Evolutionary conservation across 208 protist species (phyloP).

Genomic region (Lotmaria passim): DNA sequence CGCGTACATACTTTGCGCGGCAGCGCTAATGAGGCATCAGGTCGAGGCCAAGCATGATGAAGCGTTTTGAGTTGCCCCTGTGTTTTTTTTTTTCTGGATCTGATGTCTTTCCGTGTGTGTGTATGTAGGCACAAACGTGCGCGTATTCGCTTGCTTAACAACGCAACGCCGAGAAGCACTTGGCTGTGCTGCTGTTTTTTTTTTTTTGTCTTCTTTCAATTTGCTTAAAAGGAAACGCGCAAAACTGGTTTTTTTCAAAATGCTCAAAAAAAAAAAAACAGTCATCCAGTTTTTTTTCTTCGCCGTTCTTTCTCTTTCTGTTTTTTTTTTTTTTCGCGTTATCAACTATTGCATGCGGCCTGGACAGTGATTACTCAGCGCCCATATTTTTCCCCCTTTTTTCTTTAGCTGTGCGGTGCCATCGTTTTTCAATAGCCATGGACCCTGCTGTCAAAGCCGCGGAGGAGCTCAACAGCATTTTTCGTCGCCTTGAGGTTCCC

Average conservation of each 20-base stretch:
- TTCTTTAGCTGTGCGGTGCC: no score
- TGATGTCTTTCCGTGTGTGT: neutral
- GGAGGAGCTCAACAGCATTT: slow-evolving; percentile 58
- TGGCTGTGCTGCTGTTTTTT: neutral
- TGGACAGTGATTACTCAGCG: no score
- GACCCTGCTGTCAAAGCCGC: slow-evolving; percentile 62
- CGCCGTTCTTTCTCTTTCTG: slow-evolving; percentile 7
- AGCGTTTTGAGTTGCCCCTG: neutral
- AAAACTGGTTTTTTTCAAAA: no score
- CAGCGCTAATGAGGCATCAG: no score
- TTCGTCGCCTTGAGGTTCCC: slow-evolving; percentile 58
- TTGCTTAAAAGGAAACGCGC: no score
- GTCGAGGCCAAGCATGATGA: no score
- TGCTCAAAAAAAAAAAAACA: no score
- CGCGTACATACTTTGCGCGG: slow-evolving; percentile 16
- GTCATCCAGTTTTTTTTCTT: neutral
- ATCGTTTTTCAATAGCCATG: no score
- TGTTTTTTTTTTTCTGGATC: no score
- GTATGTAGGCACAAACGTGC: neutral
- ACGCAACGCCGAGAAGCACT: neutral
- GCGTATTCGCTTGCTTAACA: no score
- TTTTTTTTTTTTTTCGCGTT: slow-evolving; percentile 15
- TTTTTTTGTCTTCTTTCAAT: slow-evolving; percentile 1
- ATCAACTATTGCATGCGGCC: neutral
- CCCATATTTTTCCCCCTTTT: no score